A percentile compares a stretch with the other conserved stretches of the same genome.
Evolutionary conservation across 2,329 filamentous ascomycete genomes (phyloP).

Genomic region (Aspergillus pseudoterreus): DNA sequence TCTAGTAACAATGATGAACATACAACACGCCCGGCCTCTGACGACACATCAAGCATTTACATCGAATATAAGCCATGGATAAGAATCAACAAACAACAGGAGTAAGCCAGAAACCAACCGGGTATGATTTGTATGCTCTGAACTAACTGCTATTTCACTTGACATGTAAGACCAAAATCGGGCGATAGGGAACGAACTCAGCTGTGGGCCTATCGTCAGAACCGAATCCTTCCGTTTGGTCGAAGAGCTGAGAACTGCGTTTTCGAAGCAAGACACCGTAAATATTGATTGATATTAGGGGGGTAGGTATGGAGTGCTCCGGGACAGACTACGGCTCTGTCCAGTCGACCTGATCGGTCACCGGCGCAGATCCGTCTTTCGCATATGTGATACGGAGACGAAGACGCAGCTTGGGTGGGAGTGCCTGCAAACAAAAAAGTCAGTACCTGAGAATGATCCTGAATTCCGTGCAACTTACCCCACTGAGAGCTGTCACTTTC

Average conservation of each 20-base stretch:
- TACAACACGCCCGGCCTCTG: no score
- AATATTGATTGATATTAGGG: neutral
- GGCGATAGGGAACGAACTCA: no score
- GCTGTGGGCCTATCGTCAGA: no score
- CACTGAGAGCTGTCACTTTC: slow-evolving; percentile 79
- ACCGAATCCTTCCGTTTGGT: no score
- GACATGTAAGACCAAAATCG: no score
- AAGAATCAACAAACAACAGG: neutral
- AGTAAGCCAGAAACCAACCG: slow-evolving; percentile 1
- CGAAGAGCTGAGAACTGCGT: no score
- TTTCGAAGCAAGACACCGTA: neutral
- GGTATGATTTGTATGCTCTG: neutral
- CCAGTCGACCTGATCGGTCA: slow-evolving; percentile 96
- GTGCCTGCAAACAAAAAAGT: slow-evolving; percentile 53
- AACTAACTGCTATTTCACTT: no score
- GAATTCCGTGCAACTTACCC: slow-evolving; percentile 61
- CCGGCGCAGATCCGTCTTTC: slow-evolving; percentile 64
- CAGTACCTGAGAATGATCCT: slow-evolving; percentile 23
- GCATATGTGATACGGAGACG: slow-evolving; percentile 80
- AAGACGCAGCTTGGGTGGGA: slow-evolving; percentile 67
- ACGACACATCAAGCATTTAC: slow-evolving; percentile 5
- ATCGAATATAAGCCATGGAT: neutral
- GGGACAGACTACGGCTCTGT: slow-evolving; percentile 59
- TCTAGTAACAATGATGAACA: no score
- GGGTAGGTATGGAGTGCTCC: neutral